Evolutionary conservation across 1,284 basidiomycete species (phyloP), one percentile per base, ranked within the genome.

Genomic region (Naganishia albida): DNA sequence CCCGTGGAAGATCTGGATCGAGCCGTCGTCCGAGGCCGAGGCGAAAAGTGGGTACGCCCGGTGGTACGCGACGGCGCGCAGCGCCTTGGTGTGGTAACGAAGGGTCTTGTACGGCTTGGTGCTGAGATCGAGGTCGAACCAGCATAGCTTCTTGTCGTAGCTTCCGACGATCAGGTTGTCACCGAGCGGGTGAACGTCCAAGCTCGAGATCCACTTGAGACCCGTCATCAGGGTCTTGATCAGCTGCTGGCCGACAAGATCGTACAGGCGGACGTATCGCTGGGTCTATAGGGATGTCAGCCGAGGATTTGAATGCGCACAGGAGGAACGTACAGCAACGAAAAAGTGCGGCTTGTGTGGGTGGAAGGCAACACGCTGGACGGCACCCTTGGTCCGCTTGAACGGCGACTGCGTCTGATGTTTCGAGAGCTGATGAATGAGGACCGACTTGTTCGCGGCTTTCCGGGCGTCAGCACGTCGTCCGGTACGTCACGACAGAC

Each of bases 371-470:
- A 96, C 91, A 62, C 88, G 82, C 80, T 99, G 95, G 12, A 98
- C 89, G 13, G 85, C 77, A 30, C 96, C 95, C 77, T 91, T 90
- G 70, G 93, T 86, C 77, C 93, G 93, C 76, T 88, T 90, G 86
- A 99, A 99, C 13, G 96, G 96, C 23, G 93, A 91, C 80, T 99
- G 96, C 7, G 93, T 96, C 76, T 96, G 90, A 75, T 95, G 87
- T 71, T 90, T 88, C 46, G 90, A 88, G 13, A 98, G 80, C 76
- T 99, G 96, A 78, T 99, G 96, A 64, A 99, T 97, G 18, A 81
- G 75, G 43, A 81, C 80, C 1, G 79, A 73, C 65, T 78, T 78
- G 69, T 75, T 77, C 18, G 74, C 72, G 42, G 75, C 77, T 78
- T 59, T 12, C 48, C 15, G 20, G 18, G 12, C 42, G 42, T 18